Evolutionary conservation across 1,139 yeast species (phyloP), one percentile per base, ranked within the genome.

Genomic region (Saccharomyces hybrid): DNA sequence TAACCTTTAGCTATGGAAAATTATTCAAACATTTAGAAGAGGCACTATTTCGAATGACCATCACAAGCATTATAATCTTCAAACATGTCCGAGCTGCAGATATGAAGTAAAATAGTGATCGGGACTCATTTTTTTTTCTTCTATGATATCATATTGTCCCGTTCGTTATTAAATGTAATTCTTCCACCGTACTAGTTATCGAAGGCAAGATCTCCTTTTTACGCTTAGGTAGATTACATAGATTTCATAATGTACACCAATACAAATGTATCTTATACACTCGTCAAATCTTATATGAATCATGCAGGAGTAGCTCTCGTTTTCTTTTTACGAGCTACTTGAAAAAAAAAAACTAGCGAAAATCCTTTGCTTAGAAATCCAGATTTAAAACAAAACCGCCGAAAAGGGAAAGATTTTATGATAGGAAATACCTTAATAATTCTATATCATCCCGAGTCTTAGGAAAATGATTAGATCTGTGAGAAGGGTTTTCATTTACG

Each of bases 401-500:
- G 4, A 38, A 38, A 38, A 38, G 25, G 44, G 44, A 38, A 38
- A 38, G n/a, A 38, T 20, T 16, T 38, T 11, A 11, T 20, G 20
- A 11, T 34, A 34, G 42, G 42, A 25, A 8, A 38, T 8, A 38
- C n/a, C 42, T 4, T 16, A 20, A 8, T 20, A 38, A 14, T 38
- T 20, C n/a, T 16, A 16, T 20, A 16, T 38, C 44, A 5, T 16
- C 25, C 44, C 16, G 25, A 11, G 9, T 25, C 44, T 9, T 13
- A 38, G 13, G 13, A 38, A 16, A 38, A 49, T 49, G 51, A 8
- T 29, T 14, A 47, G 48, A 8, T 31, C 31, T 20, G 46, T 47
- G 6, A 50, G 51, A 16, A 50, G 46, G 23, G 42, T 50, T 23
- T 41, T 50, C 31, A 23, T 44, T 14, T 50, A 50, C 26, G 20